These are phyloP conservation scores for maize (Zea mays) DNA, from an alignment of 176 grass and related monocot genomes.

Conservation along the genomic window DNA sequence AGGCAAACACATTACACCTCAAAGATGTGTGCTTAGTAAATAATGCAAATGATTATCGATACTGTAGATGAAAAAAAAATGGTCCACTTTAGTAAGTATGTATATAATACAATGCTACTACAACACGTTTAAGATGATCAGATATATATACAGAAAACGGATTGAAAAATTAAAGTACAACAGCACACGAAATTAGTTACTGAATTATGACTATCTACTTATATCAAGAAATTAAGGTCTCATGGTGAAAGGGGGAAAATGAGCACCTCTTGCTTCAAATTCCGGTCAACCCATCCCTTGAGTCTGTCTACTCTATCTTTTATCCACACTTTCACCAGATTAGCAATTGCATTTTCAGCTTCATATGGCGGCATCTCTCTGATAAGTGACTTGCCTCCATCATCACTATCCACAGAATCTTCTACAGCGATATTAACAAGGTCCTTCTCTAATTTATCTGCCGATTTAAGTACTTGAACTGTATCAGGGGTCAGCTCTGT, in stretches of 20 bases:
- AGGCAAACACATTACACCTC: constrained; percentile 15
- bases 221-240: constrained; percentile 32
- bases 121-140: constrained; percentile 19
- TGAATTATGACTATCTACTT: constrained; percentile 3
- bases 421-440: constrained; percentile 96
- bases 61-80: not conserved
- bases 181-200: constrained; percentile 10
- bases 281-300: constrained; percentile 95
- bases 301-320: constrained; percentile 79
- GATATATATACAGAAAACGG: constrained; percentile 23
- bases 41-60: not conserved
- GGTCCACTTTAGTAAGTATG: not conserved
- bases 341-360: constrained; percentile 90
- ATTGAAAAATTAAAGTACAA: constrained; percentile 22
- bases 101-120: not conserved
- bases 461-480: constrained; percentile 91
- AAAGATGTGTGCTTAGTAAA: not conserved
- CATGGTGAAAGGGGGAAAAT: constrained; percentile 10
- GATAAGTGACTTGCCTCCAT: constrained; percentile 95
- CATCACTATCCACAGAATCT: constrained; percentile 98
- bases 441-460: constrained; percentile 96
- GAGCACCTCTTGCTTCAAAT: constrained; percentile 89
- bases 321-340: constrained; percentile 91
- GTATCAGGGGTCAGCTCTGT: constrained; percentile 80
- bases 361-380: constrained; percentile 99